A percentile compares a stretch with the other conserved stretches of the same genome.
phyloP scores from a whole-genome alignment of 2,329 filamentous ascomycete genomes.

The Cercospora zeina region DNA sequence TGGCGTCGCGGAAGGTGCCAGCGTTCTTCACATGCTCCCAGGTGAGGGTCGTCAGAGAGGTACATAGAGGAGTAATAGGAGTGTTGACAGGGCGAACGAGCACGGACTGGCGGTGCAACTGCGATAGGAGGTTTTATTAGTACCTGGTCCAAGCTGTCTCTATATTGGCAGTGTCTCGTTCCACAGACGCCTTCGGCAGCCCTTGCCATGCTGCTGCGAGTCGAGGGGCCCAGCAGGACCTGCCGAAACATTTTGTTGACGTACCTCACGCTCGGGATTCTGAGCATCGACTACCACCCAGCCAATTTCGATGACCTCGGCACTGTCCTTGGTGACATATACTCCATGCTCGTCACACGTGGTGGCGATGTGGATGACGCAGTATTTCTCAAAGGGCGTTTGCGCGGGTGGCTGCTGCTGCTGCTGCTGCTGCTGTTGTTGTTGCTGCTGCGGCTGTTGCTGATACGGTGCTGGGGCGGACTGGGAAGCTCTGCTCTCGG shows the following conservation, averaged over 20 bases:
- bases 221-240: constrained; percentile 1
- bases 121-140: constrained; percentile 30
- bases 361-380: constrained; percentile 97
- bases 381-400: constrained; percentile 75
- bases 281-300: constrained; percentile 70
- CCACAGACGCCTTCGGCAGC: constrained; percentile 27
- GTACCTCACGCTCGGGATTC: constrained; percentile 41
- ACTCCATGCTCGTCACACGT: constrained; percentile 99
- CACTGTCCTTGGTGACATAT: constrained; percentile 98
- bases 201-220: constrained; percentile 12
- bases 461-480: constrained; percentile 26
- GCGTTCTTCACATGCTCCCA: constrained; percentile 99
- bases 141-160: constrained; percentile 26
- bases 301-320: constrained; percentile 97
- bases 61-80: constrained; percentile 96
- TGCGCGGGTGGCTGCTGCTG: constrained; percentile 40
- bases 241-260: constrained; percentile 19
- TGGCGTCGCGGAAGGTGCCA: constrained; percentile 93
- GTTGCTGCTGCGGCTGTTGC: constrained; percentile 26
- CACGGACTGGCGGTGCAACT: constrained; percentile 94
- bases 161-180: constrained; percentile 31
- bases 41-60: constrained; percentile 93
- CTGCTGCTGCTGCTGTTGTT: constrained; percentile 25
- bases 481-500: constrained; percentile 25
- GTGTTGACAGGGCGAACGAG: constrained; percentile 99